Evolutionary conservation across 495 filamentous ascomycete species (phyloP), one percentile per base, ranked within the genome.

Genomic region (Astrothelium macrocarpum): DNA sequence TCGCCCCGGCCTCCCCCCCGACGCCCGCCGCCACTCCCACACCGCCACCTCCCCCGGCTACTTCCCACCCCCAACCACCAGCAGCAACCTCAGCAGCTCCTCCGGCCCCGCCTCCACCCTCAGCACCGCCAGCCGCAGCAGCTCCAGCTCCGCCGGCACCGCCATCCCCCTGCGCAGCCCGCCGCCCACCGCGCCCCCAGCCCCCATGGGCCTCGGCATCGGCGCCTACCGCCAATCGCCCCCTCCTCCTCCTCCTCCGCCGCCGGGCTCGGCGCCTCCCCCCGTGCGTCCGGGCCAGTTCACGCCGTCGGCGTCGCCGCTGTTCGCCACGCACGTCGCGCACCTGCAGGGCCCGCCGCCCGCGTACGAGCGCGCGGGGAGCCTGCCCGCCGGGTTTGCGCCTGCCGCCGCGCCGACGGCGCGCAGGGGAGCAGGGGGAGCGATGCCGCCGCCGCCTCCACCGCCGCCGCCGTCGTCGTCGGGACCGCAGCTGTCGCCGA

Each of bases 271-370:
- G 59, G 11, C 25, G 36, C 32, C 36, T 64, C 34, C 62, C 62
- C 2, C 53, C 31, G 36, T 28, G 14, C 62, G 20, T 12, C 53
- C 68, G 14, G 42, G 66, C 31, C 32, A 60, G 5, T 75, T 73
- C 64, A 69, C 69, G 12, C 74, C 73, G 10, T 71, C 68, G 9
- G 69, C 71, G 31, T 58, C 62, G 0, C 74, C 74, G 10, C 64
- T 76, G 1, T 76, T 75, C 63, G 74, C 74, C 1, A 68, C 74
- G 14, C 71, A 71, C 36, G 68, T 76, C 14, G 71, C 74, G 1
- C 65, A 69, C 12, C 56, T 72, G 42, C 71, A 56, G 49, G 49
- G 34, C 14, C 5, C 43, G 7, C 43, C 43, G 43, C 3, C 43
- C 9, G 43, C 11, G 7, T 49, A 29, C 4, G 49, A 56, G 25